These are phyloP conservation scores for Aspergillus chevalieri DNA, from an alignment of 2,329 filamentous ascomycete species.

Conservation along the genomic window DNA sequence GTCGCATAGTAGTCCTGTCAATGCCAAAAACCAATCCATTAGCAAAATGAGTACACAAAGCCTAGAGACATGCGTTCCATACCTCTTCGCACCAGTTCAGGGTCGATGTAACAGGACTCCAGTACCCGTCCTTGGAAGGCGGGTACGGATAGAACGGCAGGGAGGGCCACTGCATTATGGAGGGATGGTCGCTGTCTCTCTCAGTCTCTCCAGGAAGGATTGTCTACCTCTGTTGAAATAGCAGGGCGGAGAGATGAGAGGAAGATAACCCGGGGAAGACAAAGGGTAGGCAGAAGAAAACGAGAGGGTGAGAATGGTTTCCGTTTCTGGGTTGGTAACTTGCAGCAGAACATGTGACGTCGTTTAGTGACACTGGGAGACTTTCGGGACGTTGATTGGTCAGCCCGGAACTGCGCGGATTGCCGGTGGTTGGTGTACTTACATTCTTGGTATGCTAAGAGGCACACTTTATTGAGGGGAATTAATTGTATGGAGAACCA, in stretches of 20 bases:
- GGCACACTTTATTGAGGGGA: too few species aligned
- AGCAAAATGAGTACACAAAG: background rate
- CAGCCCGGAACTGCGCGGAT: background rate
- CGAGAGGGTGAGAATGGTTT: background rate
- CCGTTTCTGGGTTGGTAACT: too few species aligned
- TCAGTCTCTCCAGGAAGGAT: background rate
- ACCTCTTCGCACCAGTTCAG: constrained; percentile 79
- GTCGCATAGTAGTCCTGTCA: constrained; percentile 68
- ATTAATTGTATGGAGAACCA: too few species aligned
- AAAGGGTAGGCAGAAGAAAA: background rate
- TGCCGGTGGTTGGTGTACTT: background rate
- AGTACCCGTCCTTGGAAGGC: constrained; percentile 52
- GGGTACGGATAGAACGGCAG: constrained; percentile 38
- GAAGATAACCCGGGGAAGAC: too few species aligned
- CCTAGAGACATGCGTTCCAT: constrained; percentile 9
- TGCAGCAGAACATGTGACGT: background rate
- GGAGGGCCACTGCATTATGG: constrained; percentile 23
- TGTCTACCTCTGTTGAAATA: constrained; percentile 1
- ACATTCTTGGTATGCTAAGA: too few species aligned
- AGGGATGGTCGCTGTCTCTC: constrained; percentile 7
- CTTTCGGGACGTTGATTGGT: constrained; percentile 1
- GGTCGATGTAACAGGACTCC: constrained; percentile 65
- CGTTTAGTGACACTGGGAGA: background rate
- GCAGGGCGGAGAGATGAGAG: too few species aligned
- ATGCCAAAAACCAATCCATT: background rate